Percentiles rank a stretch among this genome's conserved stretches.
These are phyloP conservation scores for Suillus clintonianus DNA, from an alignment of 768 basidiomycete genomes.

Conservation along the genomic window DNA sequence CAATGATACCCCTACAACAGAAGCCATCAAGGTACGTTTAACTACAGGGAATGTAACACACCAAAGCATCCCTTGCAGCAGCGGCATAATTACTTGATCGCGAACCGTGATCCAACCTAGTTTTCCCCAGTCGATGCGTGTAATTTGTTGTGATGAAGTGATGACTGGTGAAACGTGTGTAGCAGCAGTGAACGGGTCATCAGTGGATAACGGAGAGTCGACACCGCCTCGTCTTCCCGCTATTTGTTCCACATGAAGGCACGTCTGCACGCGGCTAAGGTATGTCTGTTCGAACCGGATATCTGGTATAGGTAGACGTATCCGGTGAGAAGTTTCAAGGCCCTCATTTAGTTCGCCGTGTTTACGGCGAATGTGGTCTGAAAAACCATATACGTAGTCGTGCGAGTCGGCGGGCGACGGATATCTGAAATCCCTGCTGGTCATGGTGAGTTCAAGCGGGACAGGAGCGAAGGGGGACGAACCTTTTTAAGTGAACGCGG, in stretches of 20 bases:
- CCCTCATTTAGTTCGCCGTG: constrained; percentile 15
- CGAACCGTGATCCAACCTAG: constrained; percentile 64
- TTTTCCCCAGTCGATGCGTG: constrained; percentile 55
- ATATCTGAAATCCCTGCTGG: constrained; percentile 10
- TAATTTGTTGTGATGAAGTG: constrained; percentile 34
- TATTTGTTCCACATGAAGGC: constrained; percentile 43
- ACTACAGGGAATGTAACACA: constrained; percentile 31
- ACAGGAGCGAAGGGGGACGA: not conserved
- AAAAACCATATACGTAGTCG: constrained; percentile 17
- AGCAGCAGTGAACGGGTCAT: constrained; percentile 15
- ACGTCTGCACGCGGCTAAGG: constrained; percentile 57
- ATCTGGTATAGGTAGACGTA: constrained; percentile 66
- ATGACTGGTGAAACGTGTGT: constrained; percentile 33
- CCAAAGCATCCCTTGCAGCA: constrained; percentile 71
- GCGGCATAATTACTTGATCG: constrained; percentile 69
- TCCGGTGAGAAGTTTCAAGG: constrained; percentile 21
- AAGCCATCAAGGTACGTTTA: constrained; percentile 1
- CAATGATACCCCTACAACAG: constrained; percentile 28
- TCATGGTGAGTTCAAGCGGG: constrained; percentile 20
- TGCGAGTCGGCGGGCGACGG: constrained; percentile 14
- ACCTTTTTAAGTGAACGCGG: not conserved
- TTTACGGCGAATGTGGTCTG: constrained; percentile 19
- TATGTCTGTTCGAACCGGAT: constrained; percentile 77
- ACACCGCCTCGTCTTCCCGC: constrained; percentile 24
- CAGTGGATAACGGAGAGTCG: constrained; percentile 11